A percentile compares a stretch with the other conserved stretches of the same genome.
These are phyloP conservation scores for Helenozyma rhizophorensis DNA, from an alignment of 805 yeast species.

Conservation along the genomic window DNA sequence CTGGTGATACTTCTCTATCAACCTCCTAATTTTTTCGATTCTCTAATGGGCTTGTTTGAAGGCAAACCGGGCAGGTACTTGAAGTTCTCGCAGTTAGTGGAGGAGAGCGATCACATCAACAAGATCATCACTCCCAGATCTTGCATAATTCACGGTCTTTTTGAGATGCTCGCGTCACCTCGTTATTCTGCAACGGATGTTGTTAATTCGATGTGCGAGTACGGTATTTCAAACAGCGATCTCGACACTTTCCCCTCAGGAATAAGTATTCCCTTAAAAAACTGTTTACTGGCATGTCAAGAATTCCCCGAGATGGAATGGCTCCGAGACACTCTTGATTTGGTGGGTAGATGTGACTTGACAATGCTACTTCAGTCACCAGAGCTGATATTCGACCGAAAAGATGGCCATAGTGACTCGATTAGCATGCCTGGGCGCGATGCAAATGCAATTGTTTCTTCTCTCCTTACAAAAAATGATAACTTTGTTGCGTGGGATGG, in stretches of 20 bases:
- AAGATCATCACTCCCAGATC: conserved; percentile 64
- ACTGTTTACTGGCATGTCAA: conserved; percentile 52
- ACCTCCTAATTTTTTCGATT: conserved; percentile 59
- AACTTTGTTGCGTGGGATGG: conserved; percentile 62
- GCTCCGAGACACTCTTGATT: conserved; percentile 43
- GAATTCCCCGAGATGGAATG: conserved; percentile 47
- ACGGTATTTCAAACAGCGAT: conserved; percentile 45
- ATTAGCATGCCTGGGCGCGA: conserved; percentile 16
- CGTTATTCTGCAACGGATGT: conserved; percentile 50
- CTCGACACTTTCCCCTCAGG: conserved; percentile 75
- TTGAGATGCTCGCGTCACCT: conserved; percentile 57
- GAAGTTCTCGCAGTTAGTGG: conserved; percentile 63
- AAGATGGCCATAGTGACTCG: background rate
- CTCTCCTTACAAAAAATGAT: conserved; percentile 37
- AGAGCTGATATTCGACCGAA: conserved; percentile 6
- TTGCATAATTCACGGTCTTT: conserved; percentile 50
- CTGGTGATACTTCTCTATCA: conserved; percentile 43
- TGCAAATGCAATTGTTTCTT: conserved; percentile 40
- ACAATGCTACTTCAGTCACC: conserved; percentile 22
- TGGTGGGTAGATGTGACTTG: conserved; percentile 69
- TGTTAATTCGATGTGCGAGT: conserved; percentile 57
- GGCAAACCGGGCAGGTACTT: conserved; percentile 48
- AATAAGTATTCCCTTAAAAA: conserved; percentile 60
- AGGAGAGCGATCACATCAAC: conserved; percentile 58
- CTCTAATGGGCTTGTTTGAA: conserved; percentile 49